These are phyloP conservation scores for Phialemonium atrogriseum DNA, from an alignment of 2,329 filamentous ascomycete genomes.

Conservation along the genomic window DNA sequence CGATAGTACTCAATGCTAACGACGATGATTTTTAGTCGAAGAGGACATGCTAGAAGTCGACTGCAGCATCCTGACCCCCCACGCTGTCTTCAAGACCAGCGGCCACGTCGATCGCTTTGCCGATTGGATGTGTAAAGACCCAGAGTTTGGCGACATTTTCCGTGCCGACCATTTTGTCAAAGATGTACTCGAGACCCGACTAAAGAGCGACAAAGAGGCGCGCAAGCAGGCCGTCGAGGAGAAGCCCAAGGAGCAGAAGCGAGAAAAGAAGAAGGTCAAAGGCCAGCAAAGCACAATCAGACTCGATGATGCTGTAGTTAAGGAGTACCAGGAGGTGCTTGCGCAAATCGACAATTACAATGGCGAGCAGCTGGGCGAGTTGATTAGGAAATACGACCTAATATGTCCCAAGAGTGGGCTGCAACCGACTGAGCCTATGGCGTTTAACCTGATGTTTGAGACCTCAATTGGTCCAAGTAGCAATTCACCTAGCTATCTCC, in stretches of 20 bases:
- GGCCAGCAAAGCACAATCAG: constrained; percentile 72
- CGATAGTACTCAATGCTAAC: no score
- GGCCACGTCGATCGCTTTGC: constrained; percentile 97
- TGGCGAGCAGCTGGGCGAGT: constrained; percentile 72
- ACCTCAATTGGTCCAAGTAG: constrained; percentile 89
- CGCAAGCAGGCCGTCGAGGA: constrained; percentile 74
- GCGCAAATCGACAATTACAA: constrained; percentile 94
- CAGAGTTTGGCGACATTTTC: constrained; percentile 94
- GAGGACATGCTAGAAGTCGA: constrained; percentile 96
- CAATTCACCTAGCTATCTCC: constrained; percentile 75
- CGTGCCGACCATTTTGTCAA: constrained; percentile 95
- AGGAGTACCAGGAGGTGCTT: constrained; percentile 86
- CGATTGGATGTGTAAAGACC: constrained; percentile 99
- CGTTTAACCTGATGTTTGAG: constrained; percentile 99
- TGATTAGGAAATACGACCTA: constrained; percentile 89
- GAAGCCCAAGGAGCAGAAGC: constrained; percentile 56
- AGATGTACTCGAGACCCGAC: constrained; percentile 76
- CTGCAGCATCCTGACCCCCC: constrained; percentile 87
- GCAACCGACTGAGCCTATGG: constrained; percentile 69
- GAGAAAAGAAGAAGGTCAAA: constrained; percentile 78
- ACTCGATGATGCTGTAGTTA: constrained; percentile 75
- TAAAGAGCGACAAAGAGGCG: constrained; percentile 89
- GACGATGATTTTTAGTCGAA: no score
- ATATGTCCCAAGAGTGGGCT: constrained; percentile 76
- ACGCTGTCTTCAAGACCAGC: constrained; percentile 88